phyloP scores from a whole-genome alignment of 2,329 filamentous ascomycete genomes.

The Hypoxylon rubiginosum region DNA sequence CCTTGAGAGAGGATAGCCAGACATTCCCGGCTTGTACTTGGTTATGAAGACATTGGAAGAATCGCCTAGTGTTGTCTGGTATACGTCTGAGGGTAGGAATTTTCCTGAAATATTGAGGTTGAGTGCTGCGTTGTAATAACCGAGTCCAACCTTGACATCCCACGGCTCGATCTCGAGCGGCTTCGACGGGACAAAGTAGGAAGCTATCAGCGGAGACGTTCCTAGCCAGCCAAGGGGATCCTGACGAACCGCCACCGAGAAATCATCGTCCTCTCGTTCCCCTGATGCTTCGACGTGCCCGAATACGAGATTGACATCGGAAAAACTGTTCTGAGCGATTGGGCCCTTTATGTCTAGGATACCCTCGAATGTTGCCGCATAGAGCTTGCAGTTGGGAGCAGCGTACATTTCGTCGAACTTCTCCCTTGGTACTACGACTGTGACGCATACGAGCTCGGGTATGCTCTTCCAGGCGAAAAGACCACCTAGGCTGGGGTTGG shows the following conservation, averaged over 20 bases:
- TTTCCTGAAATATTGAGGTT: conserved; percentile 41
- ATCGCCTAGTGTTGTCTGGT: conserved; percentile 45
- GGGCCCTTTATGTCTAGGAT: conserved; percentile 4
- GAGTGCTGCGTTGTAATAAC: conserved; percentile 44
- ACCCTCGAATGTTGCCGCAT: conserved; percentile 36
- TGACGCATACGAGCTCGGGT: conserved; percentile 49
- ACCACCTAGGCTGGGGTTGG: conserved; percentile 40
- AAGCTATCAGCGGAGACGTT: conserved; percentile 56
- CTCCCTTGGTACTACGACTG: conserved; percentile 39
- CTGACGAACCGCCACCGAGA: conserved; percentile 51
- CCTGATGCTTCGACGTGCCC: conserved; percentile 53
- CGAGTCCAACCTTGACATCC: conserved; percentile 52
- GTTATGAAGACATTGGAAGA: conserved; percentile 52
- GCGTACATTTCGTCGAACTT: conserved; percentile 29
- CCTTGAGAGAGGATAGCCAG: conserved; percentile 26
- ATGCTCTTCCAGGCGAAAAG: conserved; percentile 57
- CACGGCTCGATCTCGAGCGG: conserved; percentile 53
- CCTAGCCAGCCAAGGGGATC: conserved; percentile 57
- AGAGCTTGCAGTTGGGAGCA: conserved; percentile 6
- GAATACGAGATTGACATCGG: conserved; percentile 58
- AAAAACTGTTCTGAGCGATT: conserved; percentile 45
- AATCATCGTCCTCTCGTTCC: conserved; percentile 48
- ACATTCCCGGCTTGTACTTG: conserved; percentile 52
- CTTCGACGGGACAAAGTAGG: conserved; percentile 57
- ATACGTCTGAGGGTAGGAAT: conserved; percentile 52